Evolutionary conservation across 2,329 filamentous ascomycete genomes (phyloP).

Genomic region (Stagonosporopsis tanaceti): DNA sequence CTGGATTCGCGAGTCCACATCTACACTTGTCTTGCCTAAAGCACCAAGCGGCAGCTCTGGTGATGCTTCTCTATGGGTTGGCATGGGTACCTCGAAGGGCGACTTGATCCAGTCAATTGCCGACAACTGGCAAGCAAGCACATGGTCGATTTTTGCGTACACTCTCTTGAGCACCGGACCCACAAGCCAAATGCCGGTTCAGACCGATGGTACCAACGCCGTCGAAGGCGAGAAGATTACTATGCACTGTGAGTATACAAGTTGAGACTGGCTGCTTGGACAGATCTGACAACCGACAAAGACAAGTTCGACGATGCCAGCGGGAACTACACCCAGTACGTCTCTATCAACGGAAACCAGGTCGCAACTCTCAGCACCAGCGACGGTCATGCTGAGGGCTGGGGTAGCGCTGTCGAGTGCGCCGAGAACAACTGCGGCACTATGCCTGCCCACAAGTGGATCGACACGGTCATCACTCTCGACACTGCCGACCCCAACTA

Average conservation of each 20-base stretch:
- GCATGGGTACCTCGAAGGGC: conserved; percentile 60
- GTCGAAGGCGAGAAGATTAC: conserved; percentile 47
- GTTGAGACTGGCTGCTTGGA: not conserved
- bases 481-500: conserved; percentile 50
- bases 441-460: conserved; percentile 52
- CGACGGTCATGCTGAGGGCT: conserved; percentile 54
- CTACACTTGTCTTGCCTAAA: conserved; percentile 55
- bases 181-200: conserved; percentile 45
- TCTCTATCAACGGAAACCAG: conserved; percentile 48
- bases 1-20: conserved; percentile 56
- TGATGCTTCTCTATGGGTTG: conserved; percentile 57
- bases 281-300: conserved; percentile 12
- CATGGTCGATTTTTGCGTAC: conserved; percentile 57
- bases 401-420: conserved; percentile 56
- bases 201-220: conserved; percentile 40
- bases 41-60: conserved; percentile 48
- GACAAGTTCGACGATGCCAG: conserved; percentile 52
- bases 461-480: conserved; percentile 51
- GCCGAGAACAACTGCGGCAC: conserved; percentile 52
- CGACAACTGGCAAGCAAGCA: conserved; percentile 28
- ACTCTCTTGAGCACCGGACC: conserved; percentile 48
- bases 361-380: conserved; percentile 57
- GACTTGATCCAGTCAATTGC: conserved; percentile 59
- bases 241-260: conserved; percentile 47
- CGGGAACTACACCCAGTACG: conserved; percentile 53